phyloP scores from a whole-genome alignment of 139 green algal species.

The Pseudopediastrum boryanum region DNA sequence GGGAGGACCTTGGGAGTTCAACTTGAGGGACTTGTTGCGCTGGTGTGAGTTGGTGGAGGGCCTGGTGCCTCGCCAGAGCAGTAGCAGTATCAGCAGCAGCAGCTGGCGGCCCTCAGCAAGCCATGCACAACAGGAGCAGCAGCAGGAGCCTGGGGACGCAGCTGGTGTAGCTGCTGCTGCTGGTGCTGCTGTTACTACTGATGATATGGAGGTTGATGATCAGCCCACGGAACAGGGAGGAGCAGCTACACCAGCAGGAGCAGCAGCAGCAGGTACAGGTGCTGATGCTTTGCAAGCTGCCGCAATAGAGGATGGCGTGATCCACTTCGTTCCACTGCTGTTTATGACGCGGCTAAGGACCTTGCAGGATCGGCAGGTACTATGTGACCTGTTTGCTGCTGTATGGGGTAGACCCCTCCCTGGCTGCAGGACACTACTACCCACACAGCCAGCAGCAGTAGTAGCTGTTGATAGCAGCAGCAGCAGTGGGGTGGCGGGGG shows the following conservation, averaged over 20 bases:
- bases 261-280: neutral
- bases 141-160: neutral
- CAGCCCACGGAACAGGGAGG: neutral
- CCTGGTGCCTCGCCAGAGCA: too few species aligned
- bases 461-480: neutral
- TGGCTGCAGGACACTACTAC: too few species aligned
- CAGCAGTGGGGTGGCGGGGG: neutral
- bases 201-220: slow-evolving; percentile 18
- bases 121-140: neutral
- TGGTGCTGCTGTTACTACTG: slow-evolving; percentile 9
- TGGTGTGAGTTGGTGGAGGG: slow-evolving; percentile 89
- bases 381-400: slow-evolving; percentile 50
- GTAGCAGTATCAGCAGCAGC: slow-evolving; percentile 20
- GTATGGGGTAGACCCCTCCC: slow-evolving; percentile 52
- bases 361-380: slow-evolving; percentile 60
- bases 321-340: slow-evolving; percentile 75
- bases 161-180: slow-evolving; percentile 16
- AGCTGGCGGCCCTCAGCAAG: neutral
- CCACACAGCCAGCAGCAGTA: neutral
- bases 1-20: slow-evolving; percentile 98
- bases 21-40: slow-evolving; percentile 95
- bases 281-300: slow-evolving; percentile 7
- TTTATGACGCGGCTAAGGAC: slow-evolving; percentile 87
- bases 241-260: neutral
- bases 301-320: slow-evolving; percentile 55